Evolutionary conservation across 306 rosid genomes (phyloP).

Genomic region (Vachellia pachyceras): DNA sequence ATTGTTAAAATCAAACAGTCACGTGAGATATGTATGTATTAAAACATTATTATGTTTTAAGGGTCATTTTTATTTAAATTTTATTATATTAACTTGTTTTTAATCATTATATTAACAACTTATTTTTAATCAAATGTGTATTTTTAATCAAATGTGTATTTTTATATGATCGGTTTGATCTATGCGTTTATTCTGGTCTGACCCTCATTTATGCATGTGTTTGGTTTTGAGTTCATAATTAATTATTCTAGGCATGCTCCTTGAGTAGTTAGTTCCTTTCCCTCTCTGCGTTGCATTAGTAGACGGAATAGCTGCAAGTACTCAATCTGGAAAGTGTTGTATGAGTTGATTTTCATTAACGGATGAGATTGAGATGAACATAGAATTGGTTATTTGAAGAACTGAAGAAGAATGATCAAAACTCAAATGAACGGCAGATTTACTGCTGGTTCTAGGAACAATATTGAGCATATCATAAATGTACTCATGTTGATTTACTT

Average conservation of each 20-base stretch:
- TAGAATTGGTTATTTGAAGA: background rate
- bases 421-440: background rate
- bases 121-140: no score
- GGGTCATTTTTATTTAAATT: no score
- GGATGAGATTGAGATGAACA: background rate
- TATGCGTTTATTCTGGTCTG: no score
- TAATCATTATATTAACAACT: no score
- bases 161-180: no score
- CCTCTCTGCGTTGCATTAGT: background rate
- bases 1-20: no score
- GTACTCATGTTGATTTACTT: constrained; percentile 1
- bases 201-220: no score
- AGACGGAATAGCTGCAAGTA: background rate
- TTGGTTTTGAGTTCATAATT: no score
- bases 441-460: background rate
- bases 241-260: background rate
- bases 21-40: no score
- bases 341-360: background rate
- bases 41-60: no score
- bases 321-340: background rate
- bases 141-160: no score
- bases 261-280: background rate
- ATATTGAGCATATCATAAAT: background rate
- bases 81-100: no score
- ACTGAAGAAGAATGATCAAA: background rate